Percentiles rank a stretch among this genome's conserved stretches.
These are phyloP conservation scores for Talaromyces sp. DNA, from an alignment of 2,329 filamentous ascomycete genomes.

Conservation along the genomic window DNA sequence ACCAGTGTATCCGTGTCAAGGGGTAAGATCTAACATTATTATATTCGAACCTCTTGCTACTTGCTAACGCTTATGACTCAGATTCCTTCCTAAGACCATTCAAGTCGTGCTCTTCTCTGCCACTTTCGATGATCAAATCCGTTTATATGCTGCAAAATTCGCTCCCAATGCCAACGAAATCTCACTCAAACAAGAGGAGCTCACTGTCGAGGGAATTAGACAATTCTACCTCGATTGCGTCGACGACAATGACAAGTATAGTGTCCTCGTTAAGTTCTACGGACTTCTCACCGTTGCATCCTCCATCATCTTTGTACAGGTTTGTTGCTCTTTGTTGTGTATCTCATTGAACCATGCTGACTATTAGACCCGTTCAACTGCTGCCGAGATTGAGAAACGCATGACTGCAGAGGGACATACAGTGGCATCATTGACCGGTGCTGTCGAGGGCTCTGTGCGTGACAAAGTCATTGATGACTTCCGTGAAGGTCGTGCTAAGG, in stretches of 20 bases:
- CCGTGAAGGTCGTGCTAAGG: constrained; percentile 81
- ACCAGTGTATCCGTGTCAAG: constrained; percentile 91
- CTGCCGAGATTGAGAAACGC: constrained; percentile 75
- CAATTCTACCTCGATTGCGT: constrained; percentile 97
- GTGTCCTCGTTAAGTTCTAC: constrained; percentile 85
- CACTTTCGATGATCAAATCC: constrained; percentile 82
- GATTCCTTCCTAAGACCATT: constrained; percentile 67
- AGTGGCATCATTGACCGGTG: constrained; percentile 84
- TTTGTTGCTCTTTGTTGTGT: constrained; percentile 39
- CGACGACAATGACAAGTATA: constrained; percentile 77
- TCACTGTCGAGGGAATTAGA: constrained; percentile 95
- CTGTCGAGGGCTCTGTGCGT: constrained; percentile 76
- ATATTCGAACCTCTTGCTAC: not conserved
- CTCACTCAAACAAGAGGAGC: constrained; percentile 81
- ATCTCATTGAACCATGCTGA: constrained; percentile 21
- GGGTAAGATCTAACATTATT: constrained; percentile 45
- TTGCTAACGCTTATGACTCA: constrained; percentile 42
- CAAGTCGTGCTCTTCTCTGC: constrained; percentile 95
- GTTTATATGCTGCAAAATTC: constrained; percentile 77
- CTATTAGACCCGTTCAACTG: constrained; percentile 74
- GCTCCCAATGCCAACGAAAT: constrained; percentile 83
- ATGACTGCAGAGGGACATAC: constrained; percentile 89
- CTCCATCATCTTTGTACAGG: constrained; percentile 96
- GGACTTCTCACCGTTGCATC: constrained; percentile 94
- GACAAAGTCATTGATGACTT: constrained; percentile 84